These are phyloP conservation scores for Colletotrichum godetiae DNA, from an alignment of 2,329 filamentous ascomycete species.

Conservation along the genomic window DNA sequence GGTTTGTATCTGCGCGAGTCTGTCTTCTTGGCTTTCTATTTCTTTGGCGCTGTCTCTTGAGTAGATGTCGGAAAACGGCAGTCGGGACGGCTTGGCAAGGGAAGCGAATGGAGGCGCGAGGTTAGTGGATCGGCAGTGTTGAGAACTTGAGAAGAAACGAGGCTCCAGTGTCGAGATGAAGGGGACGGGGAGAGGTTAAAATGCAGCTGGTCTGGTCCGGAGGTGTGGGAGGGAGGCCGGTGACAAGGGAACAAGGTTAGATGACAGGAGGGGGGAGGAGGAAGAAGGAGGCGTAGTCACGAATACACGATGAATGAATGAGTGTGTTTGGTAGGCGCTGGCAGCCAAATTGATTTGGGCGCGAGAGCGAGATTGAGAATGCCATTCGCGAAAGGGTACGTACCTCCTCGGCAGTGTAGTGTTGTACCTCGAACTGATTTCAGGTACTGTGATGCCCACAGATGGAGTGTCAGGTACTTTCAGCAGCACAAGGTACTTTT, in stretches of 20 bases:
- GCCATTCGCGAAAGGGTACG: neutral
- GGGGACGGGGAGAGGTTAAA: slow-evolving; percentile 14
- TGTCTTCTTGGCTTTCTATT: neutral
- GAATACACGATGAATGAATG: slow-evolving; percentile 6
- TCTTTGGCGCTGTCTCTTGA: neutral
- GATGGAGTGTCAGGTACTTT: neutral
- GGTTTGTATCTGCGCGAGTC: neutral
- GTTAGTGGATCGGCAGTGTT: slow-evolving; percentile 21
- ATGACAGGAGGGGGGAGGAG: neutral
- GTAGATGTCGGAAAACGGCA: slow-evolving; percentile 18
- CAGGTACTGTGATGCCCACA: neutral
- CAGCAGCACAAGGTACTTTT: neutral
- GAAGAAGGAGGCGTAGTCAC: slow-evolving; percentile 30
- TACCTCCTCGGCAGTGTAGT: neutral
- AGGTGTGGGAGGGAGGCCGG: neutral
- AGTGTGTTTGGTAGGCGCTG: neutral
- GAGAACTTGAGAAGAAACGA: neutral
- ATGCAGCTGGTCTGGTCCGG: neutral
- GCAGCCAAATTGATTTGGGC: slow-evolving; percentile 2
- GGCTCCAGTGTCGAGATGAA: neutral
- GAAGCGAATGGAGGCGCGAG: slow-evolving; percentile 1
- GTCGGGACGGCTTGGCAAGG: slow-evolving; percentile 23
- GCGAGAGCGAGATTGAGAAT: slow-evolving; percentile 7
- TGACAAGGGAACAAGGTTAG: neutral
- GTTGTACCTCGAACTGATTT: neutral